phyloP scores from a whole-genome alignment of 176 grass and related monocot genomes.

The Olyra latifolia region DNA sequence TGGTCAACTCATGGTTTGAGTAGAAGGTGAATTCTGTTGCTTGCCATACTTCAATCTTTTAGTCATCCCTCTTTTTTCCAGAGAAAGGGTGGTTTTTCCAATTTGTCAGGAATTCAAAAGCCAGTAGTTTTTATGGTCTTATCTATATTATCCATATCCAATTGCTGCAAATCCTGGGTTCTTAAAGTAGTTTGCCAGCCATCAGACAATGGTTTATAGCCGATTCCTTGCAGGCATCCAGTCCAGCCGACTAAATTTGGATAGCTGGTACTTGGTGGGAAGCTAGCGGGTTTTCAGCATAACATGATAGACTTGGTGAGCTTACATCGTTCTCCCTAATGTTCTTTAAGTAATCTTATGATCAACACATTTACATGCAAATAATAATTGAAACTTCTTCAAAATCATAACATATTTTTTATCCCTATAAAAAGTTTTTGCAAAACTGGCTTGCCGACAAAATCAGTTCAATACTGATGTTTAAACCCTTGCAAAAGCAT shows the following conservation, averaged over 20 bases:
- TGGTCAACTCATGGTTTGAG: neutral
- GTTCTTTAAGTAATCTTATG: constrained; percentile 6
- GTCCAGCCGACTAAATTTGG: constrained; percentile 8
- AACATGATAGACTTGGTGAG: neutral
- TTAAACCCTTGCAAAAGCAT: neutral
- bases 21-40: neutral
- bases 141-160: neutral
- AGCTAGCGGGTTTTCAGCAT: neutral
- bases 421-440: too few species aligned
- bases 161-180: neutral
- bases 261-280: neutral
- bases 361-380: neutral
- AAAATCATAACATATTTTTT: too few species aligned
- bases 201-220: neutral
- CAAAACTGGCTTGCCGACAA: neutral
- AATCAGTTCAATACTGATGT: neutral
- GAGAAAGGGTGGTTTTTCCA: neutral
- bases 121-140: neutral
- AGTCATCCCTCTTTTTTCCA: neutral
- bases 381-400: neutral
- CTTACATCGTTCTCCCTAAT: neutral
- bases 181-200: neutral
- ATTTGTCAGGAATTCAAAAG: neutral
- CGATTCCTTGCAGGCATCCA: neutral
- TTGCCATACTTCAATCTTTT: neutral